phyloP scores from a whole-genome alignment of 176 grass and related monocot genomes.

The Phyllostachys edulis region DNA sequence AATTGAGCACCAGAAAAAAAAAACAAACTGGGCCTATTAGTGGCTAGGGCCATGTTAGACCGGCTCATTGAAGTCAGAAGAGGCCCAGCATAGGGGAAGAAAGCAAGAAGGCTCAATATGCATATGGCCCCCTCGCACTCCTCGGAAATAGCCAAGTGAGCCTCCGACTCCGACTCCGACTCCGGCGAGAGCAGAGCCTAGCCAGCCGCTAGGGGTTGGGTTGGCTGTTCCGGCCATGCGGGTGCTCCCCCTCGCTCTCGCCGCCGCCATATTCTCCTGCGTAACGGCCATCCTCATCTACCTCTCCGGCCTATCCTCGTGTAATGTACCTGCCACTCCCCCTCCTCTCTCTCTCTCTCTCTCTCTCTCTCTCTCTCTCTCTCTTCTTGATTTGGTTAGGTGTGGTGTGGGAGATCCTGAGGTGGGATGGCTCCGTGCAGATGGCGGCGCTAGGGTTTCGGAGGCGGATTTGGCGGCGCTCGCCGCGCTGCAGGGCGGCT shows the following conservation, averaged over 20 bases:
- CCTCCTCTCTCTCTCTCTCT: too few relatives aligned
- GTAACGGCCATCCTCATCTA: slow-evolving; percentile 74
- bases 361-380: too few relatives aligned
- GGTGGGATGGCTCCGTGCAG: slow-evolving; percentile 22
- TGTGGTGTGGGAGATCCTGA: slow-evolving; percentile 25
- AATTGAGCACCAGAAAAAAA: too few relatives aligned
- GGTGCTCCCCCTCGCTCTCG: slow-evolving; percentile 63
- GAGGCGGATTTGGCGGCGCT: slow-evolving; percentile 58
- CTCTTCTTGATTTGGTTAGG: background rate
- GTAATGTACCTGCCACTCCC: slow-evolving; percentile 20
- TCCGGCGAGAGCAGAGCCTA: slow-evolving; percentile 14
- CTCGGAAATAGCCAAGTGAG: background rate
- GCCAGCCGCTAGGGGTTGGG: background rate
- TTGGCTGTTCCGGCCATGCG: slow-evolving; percentile 40
- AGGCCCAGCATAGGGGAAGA: too few relatives aligned
- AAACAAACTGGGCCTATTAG: too few relatives aligned
- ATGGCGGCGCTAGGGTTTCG: slow-evolving; percentile 54
- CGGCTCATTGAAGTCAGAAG: background rate
- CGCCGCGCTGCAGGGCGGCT: slow-evolving; percentile 53
- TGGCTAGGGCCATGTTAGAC: too few relatives aligned
- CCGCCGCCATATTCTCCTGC: slow-evolving; percentile 56
- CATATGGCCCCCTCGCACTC: background rate
- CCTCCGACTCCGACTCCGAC: background rate
- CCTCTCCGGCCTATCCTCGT: slow-evolving; percentile 67
- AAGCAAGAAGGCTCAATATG: background rate